Percentiles rank a stretch among this genome's conserved stretches.
Evolutionary conservation across 139 green algal genomes (phyloP).

Genomic region (Mesotaenium endlicherianum): DNA sequence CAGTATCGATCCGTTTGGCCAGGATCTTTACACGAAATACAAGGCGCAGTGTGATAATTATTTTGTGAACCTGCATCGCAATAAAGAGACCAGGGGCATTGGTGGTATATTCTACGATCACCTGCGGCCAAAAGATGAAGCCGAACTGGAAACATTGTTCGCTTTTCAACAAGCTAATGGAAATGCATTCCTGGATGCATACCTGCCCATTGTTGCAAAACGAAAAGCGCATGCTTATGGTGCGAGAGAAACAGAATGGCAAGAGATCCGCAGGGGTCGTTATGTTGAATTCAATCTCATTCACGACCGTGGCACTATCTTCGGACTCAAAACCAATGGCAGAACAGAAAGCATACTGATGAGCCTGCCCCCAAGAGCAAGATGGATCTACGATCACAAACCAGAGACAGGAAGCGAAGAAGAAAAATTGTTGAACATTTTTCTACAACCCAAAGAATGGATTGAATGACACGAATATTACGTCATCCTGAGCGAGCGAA

Average conservation of each 20-base stretch:
- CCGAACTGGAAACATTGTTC: too few species aligned
- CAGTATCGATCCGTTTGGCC: constrained; percentile 91
- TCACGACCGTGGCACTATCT: constrained; percentile 94
- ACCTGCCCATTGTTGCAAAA: constrained; percentile 87
- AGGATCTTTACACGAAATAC: constrained; percentile 84
- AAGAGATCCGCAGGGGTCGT: constrained; percentile 77
- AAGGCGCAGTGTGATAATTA: constrained; percentile 97
- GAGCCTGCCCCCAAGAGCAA: constrained; percentile 64
- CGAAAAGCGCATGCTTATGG: constrained; percentile 88
- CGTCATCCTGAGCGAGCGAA: too few species aligned
- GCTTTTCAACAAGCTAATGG: too few species aligned
- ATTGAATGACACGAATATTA: too few species aligned
- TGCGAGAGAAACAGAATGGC: constrained; percentile 87
- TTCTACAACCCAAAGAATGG: not conserved
- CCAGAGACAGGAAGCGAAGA: not conserved
- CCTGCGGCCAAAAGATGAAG: too few species aligned
- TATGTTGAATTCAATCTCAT: constrained; percentile 99
- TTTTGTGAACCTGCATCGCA: constrained; percentile 81
- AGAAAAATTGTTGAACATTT: not conserved
- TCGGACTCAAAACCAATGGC: constrained; percentile 95
- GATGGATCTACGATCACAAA: constrained; percentile 85
- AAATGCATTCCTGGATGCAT: too few species aligned
- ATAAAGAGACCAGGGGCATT: constrained; percentile 76
- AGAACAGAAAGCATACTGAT: constrained; percentile 88
- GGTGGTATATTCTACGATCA: constrained; percentile 99